These are phyloP conservation scores for Tricholoma saponaceum DNA, from an alignment of 768 basidiomycete genomes.

Conservation along the genomic window DNA sequence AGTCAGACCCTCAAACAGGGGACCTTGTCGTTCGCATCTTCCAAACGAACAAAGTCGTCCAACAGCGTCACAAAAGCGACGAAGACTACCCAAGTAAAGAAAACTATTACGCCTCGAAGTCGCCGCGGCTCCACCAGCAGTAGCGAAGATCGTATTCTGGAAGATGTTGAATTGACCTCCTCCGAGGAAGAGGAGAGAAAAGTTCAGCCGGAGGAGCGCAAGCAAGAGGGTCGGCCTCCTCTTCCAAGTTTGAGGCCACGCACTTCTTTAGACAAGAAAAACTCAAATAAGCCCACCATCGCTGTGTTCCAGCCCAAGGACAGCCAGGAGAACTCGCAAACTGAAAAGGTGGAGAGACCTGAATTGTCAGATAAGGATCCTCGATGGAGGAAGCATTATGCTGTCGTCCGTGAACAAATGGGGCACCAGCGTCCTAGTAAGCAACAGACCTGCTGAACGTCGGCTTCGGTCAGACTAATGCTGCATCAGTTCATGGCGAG, in stretches of 20 bases:
- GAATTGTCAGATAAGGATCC: slow-evolving; percentile 46
- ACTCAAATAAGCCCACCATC: not conserved
- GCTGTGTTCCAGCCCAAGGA: slow-evolving; percentile 1
- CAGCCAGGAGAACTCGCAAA: slow-evolving; percentile 8
- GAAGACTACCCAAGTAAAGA: slow-evolving; percentile 11
- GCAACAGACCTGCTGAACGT: slow-evolving; percentile 24
- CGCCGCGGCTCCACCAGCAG: slow-evolving; percentile 12
- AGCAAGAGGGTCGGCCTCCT: not conserved
- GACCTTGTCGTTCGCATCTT: slow-evolving; percentile 39
- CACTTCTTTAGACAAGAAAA: not conserved
- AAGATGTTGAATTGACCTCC: slow-evolving; percentile 19
- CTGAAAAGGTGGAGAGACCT: slow-evolving; percentile 18
- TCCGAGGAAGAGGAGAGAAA: slow-evolving; percentile 18
- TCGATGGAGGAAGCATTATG: slow-evolving; percentile 49
- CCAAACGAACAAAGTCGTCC: slow-evolving; percentile 40
- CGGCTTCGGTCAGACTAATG: not conserved
- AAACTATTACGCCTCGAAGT: slow-evolving; percentile 9
- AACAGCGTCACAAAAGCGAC: slow-evolving; percentile 18
- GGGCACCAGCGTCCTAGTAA: slow-evolving; percentile 56
- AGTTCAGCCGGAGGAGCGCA: slow-evolving; percentile 2
- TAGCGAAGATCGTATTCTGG: slow-evolving; percentile 19
- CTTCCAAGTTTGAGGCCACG: not conserved
- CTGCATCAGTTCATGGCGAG: slow-evolving; percentile 56
- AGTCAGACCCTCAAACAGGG: slow-evolving; percentile 36
- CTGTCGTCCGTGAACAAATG: slow-evolving; percentile 47